Evolutionary conservation across 2,329 filamentous ascomycete species (phyloP).

Genomic region (Drechslera avenae): DNA sequence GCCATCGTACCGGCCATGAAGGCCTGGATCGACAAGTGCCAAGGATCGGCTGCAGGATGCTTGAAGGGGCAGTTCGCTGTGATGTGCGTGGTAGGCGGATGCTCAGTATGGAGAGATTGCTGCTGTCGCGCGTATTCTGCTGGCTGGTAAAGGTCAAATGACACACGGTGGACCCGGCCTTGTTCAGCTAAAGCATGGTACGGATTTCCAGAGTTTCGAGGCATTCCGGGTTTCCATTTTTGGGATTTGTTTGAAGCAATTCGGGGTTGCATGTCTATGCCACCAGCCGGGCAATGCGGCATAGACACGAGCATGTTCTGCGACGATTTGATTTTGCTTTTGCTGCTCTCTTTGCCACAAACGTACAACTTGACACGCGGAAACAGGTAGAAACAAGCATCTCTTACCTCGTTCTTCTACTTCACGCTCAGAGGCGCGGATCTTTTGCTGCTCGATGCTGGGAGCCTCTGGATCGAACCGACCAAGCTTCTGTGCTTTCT

Average conservation of each 20-base stretch:
- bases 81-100: constrained; percentile 8
- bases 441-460: constrained; percentile 72
- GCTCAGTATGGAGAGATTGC: constrained; percentile 3
- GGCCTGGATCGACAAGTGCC: constrained; percentile 16
- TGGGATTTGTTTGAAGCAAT: constrained; percentile 25
- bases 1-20: constrained; percentile 9
- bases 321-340: constrained; percentile 24
- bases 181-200: neutral
- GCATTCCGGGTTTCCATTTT: constrained; percentile 25
- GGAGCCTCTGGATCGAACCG: constrained; percentile 89
- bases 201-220: constrained; percentile 5
- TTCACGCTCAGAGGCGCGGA: constrained; percentile 71
- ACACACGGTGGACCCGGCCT: constrained; percentile 22
- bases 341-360: constrained; percentile 20
- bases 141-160: constrained; percentile 26
- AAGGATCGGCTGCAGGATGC: constrained; percentile 28
- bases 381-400: constrained; percentile 16
- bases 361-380: constrained; percentile 21
- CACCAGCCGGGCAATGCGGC: neutral
- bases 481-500: constrained; percentile 91
- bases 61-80: constrained; percentile 17
- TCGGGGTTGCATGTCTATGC: constrained; percentile 10
- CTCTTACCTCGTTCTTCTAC: constrained; percentile 68
- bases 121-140: constrained; percentile 3
- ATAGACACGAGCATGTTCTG: constrained; percentile 17